These are phyloP conservation scores for Teunomyces pallodes DNA, from an alignment of 805 yeast species.

Conservation along the genomic window DNA sequence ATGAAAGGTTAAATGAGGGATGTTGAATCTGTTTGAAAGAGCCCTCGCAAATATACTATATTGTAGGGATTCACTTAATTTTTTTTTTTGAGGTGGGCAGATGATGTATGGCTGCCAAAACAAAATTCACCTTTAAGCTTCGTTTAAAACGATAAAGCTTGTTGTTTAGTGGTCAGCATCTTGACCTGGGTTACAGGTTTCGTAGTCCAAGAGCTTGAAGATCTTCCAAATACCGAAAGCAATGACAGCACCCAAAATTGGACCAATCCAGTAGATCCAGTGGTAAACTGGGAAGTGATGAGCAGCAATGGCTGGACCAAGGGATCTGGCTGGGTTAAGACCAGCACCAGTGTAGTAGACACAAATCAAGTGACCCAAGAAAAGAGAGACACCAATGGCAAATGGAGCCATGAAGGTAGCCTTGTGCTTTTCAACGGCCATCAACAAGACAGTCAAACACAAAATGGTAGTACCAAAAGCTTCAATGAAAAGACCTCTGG, in stretches of 20 bases:
- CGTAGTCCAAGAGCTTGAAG: conserved; percentile 64
- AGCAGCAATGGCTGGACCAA: conserved; percentile 80
- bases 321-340: conserved; percentile 84
- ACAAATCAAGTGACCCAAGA: conserved; percentile 77
- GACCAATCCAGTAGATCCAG: conserved; percentile 95
- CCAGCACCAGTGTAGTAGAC: conserved; percentile 90
- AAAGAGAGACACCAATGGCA: conserved; percentile 77
- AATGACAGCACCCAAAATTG: conserved; percentile 65
- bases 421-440: conserved; percentile 79
- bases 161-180: conserved; percentile 46
- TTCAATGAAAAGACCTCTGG: conserved; percentile 79
- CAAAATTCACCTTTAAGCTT: too few species aligned
- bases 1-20: neutral
- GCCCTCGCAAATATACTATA: neutral
- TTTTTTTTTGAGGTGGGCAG: too few species aligned
- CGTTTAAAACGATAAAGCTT: neutral
- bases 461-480: conserved; percentile 74
- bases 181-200: conserved; percentile 68
- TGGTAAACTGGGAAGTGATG: conserved; percentile 74
- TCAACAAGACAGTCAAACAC: conserved; percentile 72
- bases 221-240: conserved; percentile 68
- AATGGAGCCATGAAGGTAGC: conserved; percentile 79
- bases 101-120: too few species aligned
- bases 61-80: neutral
- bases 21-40: neutral